Base-by-base conservation (phyloP, 108 stramenopile genomes). In the Cyclostephanos invisitatus region DNA sequence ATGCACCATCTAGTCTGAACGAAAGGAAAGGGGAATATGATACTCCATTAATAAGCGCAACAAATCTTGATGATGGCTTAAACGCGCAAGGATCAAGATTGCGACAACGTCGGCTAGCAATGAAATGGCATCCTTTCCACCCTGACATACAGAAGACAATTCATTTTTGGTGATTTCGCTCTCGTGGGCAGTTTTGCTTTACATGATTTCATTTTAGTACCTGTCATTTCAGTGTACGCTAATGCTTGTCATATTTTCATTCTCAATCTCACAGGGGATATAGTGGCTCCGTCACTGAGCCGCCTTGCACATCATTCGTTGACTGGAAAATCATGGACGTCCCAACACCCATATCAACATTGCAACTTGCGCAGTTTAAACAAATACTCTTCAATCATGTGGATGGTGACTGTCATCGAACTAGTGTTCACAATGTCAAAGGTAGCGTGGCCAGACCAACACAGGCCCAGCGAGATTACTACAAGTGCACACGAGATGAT, bases 221-320 rank as follows among this genome's bases (percentile, higher is more conserved):
- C 80, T 1, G 62, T 66, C 32, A 53, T 68, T 38, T 80, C 78
- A n/a, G 86, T 86, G 53, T 87, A 9, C 21, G 2, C 22, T 24
- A 0, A 54, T 27, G 53, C 53, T 24, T 24, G 2, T 54, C 0
- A 14, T 46, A 81, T 54, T 25, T 21, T 54, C 25, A 27, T 25
- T 54, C 22, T 6, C 53, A 10, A 54, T 27, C 53, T 54, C 27
- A 54, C 22, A 54, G 53, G 77, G 88, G 91, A 18, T 95, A 95
- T 78, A 82, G 78, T 12, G 94, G 94, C 35, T 91, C 90, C 32
- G 49, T 92, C 49, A 95, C 94, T n/a, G 94, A 95, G 54, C 91
- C 91, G 4, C 94, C 94, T 0, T 95, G 94, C 55, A 80, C 79
- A 15, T 84, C 88, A 55, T 82, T 79, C 32, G 89, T 95, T 2